Evolutionary conservation across 2,329 filamentous ascomycete species (phyloP), one percentile per base, ranked within the genome.

Genomic region (Sporothrix inflata): DNA sequence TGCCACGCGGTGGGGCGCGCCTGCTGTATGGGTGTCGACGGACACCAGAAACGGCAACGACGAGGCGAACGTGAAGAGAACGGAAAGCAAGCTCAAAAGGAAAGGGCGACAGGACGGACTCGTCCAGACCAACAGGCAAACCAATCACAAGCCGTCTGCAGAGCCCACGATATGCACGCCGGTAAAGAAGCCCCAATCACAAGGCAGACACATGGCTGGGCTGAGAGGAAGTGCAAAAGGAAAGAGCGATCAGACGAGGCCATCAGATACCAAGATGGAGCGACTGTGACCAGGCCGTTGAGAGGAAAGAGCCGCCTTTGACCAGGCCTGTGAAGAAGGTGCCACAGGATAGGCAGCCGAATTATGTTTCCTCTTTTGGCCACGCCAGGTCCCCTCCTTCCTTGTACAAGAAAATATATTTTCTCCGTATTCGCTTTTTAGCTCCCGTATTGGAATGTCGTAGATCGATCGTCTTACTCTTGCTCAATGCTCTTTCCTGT

Each of bases 1-100:
- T 63, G 34, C 57, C n/a, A 24, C n/a, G 34, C 19, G n/a, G 57
- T 42, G 57, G 57, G 34, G 9, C 34, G n/a, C 34, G 11, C 57
- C 57, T 42, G n/a, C 57, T 24, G 11, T 2, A 42, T 40, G 11
- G 57, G 57, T 63, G 57, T 12, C 57, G 19, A 42, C 38, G n/a
- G 47, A 42, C 69, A n/a, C 57, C 24, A 53, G 47, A 40, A 53
- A 51, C 30, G 69, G 57, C 57, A 47, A 70, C 21, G 27, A 42
- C 63, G n/a, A 40, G 66, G 51, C 49, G 66, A 21, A 68, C n/a
- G 57, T 65, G 69, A 47, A 38, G 57, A 42, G 45, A 65, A 65
- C 45, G 45, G 45, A 19, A 19, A 70, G 68, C 38, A 63, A 53
- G 57, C n/a, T n/a, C n/a, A 63, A 47, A 12, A 40, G 53, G 68